Evolutionary conservation across 495 filamentous ascomycete species (phyloP), one percentile per base, ranked within the genome.

Genomic region (Rhypophila decipiens): DNA sequence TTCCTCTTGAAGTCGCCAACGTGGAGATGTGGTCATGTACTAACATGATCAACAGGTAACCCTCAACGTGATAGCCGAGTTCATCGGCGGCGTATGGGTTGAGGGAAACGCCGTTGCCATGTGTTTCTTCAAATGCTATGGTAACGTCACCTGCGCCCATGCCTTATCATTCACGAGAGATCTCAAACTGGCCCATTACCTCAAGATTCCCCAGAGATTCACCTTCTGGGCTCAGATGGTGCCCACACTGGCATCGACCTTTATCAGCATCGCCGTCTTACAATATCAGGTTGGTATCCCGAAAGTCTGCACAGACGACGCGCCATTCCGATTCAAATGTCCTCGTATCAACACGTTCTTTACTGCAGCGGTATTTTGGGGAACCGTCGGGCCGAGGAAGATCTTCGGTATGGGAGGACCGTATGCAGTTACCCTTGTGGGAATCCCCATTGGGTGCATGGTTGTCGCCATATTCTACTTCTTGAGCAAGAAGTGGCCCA

Each of bases 211-310:
- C 13, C 69, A 66, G 1, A 59, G 69, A 8, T 56, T 63, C 42
- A 70, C 69, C 1, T 72, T 72, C 39, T 58, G 48, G 27, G 69
- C 63, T n/a, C 69, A 72, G 51, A 72, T 70, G 62, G 56, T 69
- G 13, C 64, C 61, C 4, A 69, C 66, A 0, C 43, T 69, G 13
- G 41, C 65, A 17, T 64, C 66, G n/a, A 69, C 66, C 8, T 57
- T 72, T 13, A 64, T 70, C 51, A 62, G 64, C 42, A 51, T 63
- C 24, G 65, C 55, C 29, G 57, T 71, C n/a, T 55, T 72, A 41
- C 65, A 68, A 45, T 72, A 65, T 51, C 69, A 72, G 48, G 55
- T 66, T 12, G 50, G 58, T 33, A 69, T 72, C 31, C 49, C 60
- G 31, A 47, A 53, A 35, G 54, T 72, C 4, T 72, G 69, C 59